Conservation (phyloP, 2,329 filamentous ascomycete species). For the Sporothrix pseudoabietina region DNA sequence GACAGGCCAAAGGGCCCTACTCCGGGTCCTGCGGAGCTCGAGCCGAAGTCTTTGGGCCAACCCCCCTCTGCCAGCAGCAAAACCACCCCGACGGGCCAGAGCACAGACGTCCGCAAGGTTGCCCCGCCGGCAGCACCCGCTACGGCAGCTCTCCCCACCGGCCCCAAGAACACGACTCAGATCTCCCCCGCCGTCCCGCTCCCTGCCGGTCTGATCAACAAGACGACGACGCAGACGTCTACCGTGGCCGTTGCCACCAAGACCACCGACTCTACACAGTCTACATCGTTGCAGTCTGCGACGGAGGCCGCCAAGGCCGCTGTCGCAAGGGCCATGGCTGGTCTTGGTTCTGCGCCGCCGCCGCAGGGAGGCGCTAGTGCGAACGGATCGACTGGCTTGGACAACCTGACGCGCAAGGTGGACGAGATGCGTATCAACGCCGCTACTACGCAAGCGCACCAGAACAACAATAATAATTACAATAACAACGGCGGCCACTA, state of each 20-base stretch:
- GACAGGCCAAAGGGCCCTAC: conserved; percentile 51
- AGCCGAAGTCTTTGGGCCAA: conserved; percentile 57
- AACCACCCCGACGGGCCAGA: conserved; percentile 48
- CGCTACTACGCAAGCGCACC: conserved; percentile 53
- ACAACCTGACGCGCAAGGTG: conserved; percentile 73
- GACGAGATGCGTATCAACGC: conserved; percentile 72
- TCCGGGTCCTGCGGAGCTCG: conserved; percentile 51
- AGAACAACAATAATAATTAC: background rate
- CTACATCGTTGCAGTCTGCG: conserved; percentile 61
- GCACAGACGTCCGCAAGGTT: background rate
- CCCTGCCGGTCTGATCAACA: conserved; percentile 48
- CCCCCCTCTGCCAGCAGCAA: conserved; percentile 42
- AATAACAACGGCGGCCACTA: conserved; percentile 30
- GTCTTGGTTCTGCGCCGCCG: conserved; percentile 51
- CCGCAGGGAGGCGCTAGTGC: conserved; percentile 26
- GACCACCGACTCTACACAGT: conserved; percentile 30
- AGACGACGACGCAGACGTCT: conserved; percentile 38
- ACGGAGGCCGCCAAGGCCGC: conserved; percentile 75
- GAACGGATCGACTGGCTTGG: conserved; percentile 55
- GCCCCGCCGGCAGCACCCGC: conserved; percentile 34
- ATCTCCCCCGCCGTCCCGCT: conserved; percentile 69
- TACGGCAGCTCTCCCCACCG: conserved; percentile 40
- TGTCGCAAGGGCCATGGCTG: conserved; percentile 79
- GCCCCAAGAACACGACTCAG: conserved; percentile 54
- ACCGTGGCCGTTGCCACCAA: conserved; percentile 46